Percentiles rank a stretch among this genome's conserved stretches.
These are phyloP conservation scores for Achlya hypogyna DNA, from an alignment of 352 stramenopile species.

Conservation along the genomic window DNA sequence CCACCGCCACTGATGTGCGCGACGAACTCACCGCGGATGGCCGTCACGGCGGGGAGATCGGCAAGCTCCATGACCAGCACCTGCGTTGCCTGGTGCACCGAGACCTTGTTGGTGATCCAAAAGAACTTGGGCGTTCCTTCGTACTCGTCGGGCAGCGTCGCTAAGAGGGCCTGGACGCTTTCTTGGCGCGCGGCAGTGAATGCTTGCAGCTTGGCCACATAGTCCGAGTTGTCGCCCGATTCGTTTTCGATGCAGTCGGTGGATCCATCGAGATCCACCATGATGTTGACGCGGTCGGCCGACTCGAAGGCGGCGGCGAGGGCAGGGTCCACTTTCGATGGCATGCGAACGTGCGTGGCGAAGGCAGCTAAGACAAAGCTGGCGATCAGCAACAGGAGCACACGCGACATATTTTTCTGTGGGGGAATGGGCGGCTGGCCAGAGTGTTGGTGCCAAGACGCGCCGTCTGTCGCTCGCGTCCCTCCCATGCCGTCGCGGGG, in stretches of 20 bases:
- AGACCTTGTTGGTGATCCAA: constrained; percentile 63
- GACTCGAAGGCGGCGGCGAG: constrained; percentile 30
- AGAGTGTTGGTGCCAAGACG: neutral
- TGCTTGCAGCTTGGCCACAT: constrained; percentile 38
- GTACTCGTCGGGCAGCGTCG: constrained; percentile 25
- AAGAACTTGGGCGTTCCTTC: constrained; percentile 31
- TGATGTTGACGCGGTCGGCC: constrained; percentile 31
- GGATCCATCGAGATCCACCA: constrained; percentile 43
- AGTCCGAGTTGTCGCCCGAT: constrained; percentile 30
- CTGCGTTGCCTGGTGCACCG: constrained; percentile 30
- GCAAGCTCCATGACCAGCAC: constrained; percentile 35
- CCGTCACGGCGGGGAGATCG: constrained; percentile 32
- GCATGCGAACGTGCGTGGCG: neutral
- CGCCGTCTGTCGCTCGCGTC: too few relatives aligned
- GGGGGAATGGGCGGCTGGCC: too few relatives aligned
- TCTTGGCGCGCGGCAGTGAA: constrained; percentile 43
- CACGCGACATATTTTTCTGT: neutral
- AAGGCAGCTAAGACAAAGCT: too few relatives aligned
- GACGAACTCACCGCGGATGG: constrained; percentile 33
- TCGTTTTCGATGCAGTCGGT: constrained; percentile 8
- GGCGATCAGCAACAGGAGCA: neutral
- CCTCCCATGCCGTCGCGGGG: too few relatives aligned
- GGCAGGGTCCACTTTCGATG: constrained; percentile 29
- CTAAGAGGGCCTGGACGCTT: constrained; percentile 36
- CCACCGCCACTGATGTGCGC: neutral